Conservation (phyloP, 306 rosid species). For the Pyrus communis region DNA sequence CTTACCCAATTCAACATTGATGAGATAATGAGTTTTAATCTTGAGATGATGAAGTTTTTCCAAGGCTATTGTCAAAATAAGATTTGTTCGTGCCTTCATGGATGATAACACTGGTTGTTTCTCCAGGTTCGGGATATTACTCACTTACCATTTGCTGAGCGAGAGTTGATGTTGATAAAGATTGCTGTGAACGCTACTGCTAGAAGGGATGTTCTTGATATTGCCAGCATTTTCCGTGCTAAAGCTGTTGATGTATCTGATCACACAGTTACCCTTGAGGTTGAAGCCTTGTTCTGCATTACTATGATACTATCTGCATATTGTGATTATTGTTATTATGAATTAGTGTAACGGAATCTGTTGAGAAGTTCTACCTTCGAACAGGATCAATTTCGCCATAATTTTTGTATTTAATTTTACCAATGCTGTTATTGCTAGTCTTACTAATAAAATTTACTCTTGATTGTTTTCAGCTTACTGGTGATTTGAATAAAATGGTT, state of each 20-base stretch:
- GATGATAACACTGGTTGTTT: conserved; percentile 12
- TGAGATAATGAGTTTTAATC: background rate
- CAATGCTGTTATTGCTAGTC: background rate
- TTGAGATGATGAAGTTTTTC: background rate
- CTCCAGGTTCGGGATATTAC: conserved; percentile 44
- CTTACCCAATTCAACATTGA: background rate
- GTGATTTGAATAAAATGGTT: conserved; percentile 55
- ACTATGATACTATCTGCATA: background rate
- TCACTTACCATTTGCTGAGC: conserved; percentile 46
- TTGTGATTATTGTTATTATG: background rate
- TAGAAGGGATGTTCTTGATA: conserved; percentile 53
- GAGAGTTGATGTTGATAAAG: conserved; percentile 55
- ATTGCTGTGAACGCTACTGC: conserved; percentile 46
- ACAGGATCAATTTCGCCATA: background rate
- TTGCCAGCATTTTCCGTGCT: conserved; percentile 53
- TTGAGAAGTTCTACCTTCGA: background rate
- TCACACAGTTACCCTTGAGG: conserved; percentile 57
- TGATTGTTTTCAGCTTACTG: conserved; percentile 39
- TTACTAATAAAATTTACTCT: background rate
- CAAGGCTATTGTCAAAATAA: background rate
- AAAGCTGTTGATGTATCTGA: conserved; percentile 59
- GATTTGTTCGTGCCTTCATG: background rate
- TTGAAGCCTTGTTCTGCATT: conserved; percentile 7
- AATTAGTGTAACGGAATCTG: background rate
- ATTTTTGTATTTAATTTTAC: background rate